phyloP scores from a whole-genome alignment of 2,329 filamentous ascomycete species.

The Colletotrichum limetticola region DNA sequence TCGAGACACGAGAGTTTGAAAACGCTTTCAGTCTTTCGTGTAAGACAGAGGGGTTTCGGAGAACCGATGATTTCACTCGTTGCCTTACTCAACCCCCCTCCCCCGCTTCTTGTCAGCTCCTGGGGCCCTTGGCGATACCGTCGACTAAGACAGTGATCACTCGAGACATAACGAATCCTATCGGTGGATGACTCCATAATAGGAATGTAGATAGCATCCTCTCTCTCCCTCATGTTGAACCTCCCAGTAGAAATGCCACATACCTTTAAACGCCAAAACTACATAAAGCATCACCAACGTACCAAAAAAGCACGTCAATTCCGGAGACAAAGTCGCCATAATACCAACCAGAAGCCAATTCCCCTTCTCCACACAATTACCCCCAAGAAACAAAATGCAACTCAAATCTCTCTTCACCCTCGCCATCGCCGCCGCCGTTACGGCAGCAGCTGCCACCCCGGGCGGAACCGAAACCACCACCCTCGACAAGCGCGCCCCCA shows the following conservation, averaged over 20 bases:
- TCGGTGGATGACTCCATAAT: not conserved
- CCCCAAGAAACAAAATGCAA: not conserved
- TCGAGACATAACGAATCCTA: not conserved
- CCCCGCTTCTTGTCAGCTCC: too few species aligned
- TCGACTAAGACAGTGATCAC: not conserved
- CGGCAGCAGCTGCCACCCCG: slow-evolving; percentile 15
- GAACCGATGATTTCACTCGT: too few species aligned
- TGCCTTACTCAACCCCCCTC: not conserved
- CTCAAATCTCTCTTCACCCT: not conserved
- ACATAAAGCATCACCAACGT: not conserved
- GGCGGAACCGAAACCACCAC: not conserved
- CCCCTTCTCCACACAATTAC: too few species aligned
- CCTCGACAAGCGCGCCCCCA: slow-evolving; percentile 26
- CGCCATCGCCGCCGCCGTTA: not conserved
- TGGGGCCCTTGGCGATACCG: not conserved
- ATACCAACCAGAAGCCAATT: too few species aligned
- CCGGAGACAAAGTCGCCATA: too few species aligned
- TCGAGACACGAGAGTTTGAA: too few species aligned
- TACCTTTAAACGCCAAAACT: not conserved
- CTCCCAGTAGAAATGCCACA: not conserved
- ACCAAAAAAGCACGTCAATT: too few species aligned
- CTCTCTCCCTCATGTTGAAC: not conserved
- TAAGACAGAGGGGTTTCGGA: too few species aligned
- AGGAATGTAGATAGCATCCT: not conserved
- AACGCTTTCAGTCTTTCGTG: too few species aligned